A percentile compares a stretch with the other conserved stretches of the same genome.
phyloP scores from a whole-genome alignment of 2,329 filamentous ascomycete genomes.

The Fusarium pininemorale region DNA sequence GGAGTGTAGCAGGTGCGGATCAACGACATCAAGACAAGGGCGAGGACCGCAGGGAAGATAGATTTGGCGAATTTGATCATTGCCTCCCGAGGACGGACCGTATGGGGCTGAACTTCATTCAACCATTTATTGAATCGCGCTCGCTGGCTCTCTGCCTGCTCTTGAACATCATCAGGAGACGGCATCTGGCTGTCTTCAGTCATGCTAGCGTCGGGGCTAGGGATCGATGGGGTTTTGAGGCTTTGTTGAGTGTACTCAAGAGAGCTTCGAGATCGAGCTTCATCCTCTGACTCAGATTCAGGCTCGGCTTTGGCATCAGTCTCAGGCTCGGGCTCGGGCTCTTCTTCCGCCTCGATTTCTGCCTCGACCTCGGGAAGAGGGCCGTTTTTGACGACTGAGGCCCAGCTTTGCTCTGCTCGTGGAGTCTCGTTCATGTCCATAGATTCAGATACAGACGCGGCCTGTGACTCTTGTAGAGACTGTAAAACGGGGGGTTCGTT shows the following conservation, averaged over 20 bases:
- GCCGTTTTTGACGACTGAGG: constrained; percentile 28
- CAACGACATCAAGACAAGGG: constrained; percentile 34
- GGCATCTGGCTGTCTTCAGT: constrained; percentile 34
- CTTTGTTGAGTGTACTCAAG: constrained; percentile 61
- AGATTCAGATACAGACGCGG: constrained; percentile 15
- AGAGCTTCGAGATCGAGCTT: constrained; percentile 51
- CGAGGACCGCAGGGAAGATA: constrained; percentile 41
- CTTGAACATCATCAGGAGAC: constrained; percentile 7
- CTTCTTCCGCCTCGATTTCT: constrained; percentile 16
- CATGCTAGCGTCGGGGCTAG: constrained; percentile 48
- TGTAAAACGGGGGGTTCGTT: constrained; percentile 30
- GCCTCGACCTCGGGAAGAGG: constrained; percentile 20
- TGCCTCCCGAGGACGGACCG: constrained; percentile 17
- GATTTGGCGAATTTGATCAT: constrained; percentile 25
- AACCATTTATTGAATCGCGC: constrained; percentile 20
- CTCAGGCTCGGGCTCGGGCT: background rate
- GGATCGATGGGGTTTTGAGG: constrained; percentile 55
- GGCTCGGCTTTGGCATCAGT: constrained; percentile 38
- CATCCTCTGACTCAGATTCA: constrained; percentile 54
- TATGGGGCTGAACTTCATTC: constrained; percentile 21
- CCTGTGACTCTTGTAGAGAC: constrained; percentile 8
- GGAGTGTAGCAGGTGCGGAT: constrained; percentile 43
- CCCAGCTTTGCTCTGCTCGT: constrained; percentile 22
- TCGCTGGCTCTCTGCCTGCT: constrained; percentile 13
- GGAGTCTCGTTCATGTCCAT: constrained; percentile 9